Percentiles rank a stretch among this genome's conserved stretches.
These are phyloP conservation scores for Pythium aristosporum DNA, from an alignment of 352 stramenopile species.

Conservation along the genomic window DNA sequence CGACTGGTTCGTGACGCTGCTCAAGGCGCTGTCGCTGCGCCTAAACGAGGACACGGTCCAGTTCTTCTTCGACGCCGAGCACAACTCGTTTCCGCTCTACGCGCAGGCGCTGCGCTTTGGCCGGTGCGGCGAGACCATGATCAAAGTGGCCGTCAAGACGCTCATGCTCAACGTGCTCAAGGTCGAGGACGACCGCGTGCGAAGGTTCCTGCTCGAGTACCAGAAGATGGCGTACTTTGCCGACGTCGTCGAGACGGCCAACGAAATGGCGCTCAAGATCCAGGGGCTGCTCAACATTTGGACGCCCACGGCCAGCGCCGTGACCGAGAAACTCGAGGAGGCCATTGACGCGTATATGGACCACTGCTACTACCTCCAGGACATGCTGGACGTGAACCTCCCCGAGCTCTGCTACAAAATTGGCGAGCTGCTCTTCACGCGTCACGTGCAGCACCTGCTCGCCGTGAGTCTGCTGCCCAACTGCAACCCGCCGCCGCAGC, in stretches of 20 bases:
- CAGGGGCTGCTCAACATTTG: slow-evolving; percentile 73
- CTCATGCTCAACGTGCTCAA: slow-evolving; percentile 84
- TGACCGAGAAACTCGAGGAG: slow-evolving; percentile 78
- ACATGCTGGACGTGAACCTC: slow-evolving; percentile 81
- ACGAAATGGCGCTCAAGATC: slow-evolving; percentile 73
- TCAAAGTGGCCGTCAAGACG: slow-evolving; percentile 86
- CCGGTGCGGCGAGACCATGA: slow-evolving; percentile 76
- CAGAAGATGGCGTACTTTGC: slow-evolving; percentile 79
- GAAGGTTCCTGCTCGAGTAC: slow-evolving; percentile 70
- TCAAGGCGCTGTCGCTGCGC: slow-evolving; percentile 84
- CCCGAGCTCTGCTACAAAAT: slow-evolving; percentile 83
- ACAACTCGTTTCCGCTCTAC: slow-evolving; percentile 68
- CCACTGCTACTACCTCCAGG: slow-evolving; percentile 85
- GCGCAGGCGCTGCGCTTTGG: slow-evolving; percentile 68
- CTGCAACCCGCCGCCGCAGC: slow-evolving; percentile 65
- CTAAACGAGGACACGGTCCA: slow-evolving; percentile 89
- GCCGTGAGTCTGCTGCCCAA: slow-evolving; percentile 75
- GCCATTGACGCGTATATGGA: slow-evolving; percentile 81
- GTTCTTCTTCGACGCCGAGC: slow-evolving; percentile 81
- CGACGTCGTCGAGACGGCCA: slow-evolving; percentile 74
- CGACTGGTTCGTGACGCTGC: slow-evolving; percentile 87
- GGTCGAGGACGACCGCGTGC: slow-evolving; percentile 74
- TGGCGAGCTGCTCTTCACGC: slow-evolving; percentile 66
- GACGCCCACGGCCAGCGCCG: slow-evolving; percentile 29
- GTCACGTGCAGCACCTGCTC: slow-evolving; percentile 68